Base-by-base conservation (phyloP, 179 eudicot species). In the Sideroxylon spinosum region DNA sequence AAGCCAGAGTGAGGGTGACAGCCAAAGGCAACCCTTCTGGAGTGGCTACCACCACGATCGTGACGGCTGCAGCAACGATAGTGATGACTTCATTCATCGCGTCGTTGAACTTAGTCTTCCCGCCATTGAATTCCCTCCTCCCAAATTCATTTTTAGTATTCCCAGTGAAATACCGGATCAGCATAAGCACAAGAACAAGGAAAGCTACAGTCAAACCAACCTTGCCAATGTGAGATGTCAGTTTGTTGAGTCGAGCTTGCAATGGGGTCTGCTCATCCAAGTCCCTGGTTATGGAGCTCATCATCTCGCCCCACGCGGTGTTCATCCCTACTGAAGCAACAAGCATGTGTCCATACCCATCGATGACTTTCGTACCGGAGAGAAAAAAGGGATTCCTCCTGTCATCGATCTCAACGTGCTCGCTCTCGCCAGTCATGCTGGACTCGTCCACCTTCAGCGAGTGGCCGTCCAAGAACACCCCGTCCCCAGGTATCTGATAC, bases 21-120 rank as follows among this genome's bases (percentile, higher is more conserved):
- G 89, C 89, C 44, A 87, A 64, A 8, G 89, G 89, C 16, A 87
- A 86, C 2, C 89, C 89, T 79, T 87, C 89, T 0, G 89, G 89
- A 17, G 82, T 37, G 6, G 44, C 44, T 3, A 37, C 44, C 44
- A 37, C 89, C 22, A 86, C 87, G 17, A 87, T 87, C 7, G 87
- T 87, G 7, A 82, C 87, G 0, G 89, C 89, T 8, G 75, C 80
- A 2, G 87, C 79, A 17, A 87, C 68, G 14, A 87, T 82, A 65
- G n/a, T n/a, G n/a, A n/a, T n/a, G n/a, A n/a, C n/a, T n/a, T n/a
- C n/a, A n/a, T n/a, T n/a, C n/a, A n/a, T n/a, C n/a, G n/a, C n/a
- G n/a, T n/a, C n/a, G n/a, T n/a, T n/a, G n/a, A n/a, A n/a, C n/a
- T n/a, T n/a, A n/a, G 81, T 81, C n/a, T 56, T 71, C 0, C 76